Evolutionary conservation across 179 eudicot species (phyloP).

Genomic region (Actinidia arguta): DNA sequence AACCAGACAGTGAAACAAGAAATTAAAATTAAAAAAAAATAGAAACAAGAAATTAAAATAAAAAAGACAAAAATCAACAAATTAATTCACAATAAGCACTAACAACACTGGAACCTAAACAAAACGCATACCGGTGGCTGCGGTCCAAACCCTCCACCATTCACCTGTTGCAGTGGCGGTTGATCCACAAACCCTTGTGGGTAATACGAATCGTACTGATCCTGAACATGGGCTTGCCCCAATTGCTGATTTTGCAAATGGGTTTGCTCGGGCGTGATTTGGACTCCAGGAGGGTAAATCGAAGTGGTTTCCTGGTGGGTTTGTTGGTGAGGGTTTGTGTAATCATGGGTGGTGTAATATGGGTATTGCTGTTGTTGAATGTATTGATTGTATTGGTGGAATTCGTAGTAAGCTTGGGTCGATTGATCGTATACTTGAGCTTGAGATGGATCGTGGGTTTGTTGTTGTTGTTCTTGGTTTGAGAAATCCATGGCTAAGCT

Average conservation of each 20-base stretch:
- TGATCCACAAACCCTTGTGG: slow-evolving; percentile 11
- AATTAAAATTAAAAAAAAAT: not conserved
- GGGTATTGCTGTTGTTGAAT: slow-evolving; percentile 22
- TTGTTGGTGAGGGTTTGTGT: slow-evolving; percentile 12
- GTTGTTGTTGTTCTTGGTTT: slow-evolving; percentile 16
- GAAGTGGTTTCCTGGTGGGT: slow-evolving; percentile 21
- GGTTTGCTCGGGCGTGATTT: slow-evolving; percentile 13
- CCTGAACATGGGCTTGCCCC: not conserved
- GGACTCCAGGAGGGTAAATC: slow-evolving; percentile 35
- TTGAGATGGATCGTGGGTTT: slow-evolving; percentile 18
- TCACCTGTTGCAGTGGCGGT: not conserved
- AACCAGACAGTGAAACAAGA: not conserved
- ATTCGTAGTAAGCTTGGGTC: slow-evolving; percentile 22
- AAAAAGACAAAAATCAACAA: too few species aligned
- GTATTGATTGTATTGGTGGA: slow-evolving; percentile 17
- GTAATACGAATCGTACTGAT: slow-evolving; percentile 20
- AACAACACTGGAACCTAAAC: not conserved
- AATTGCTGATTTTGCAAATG: too few species aligned
- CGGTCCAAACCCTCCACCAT: slow-evolving; percentile 20
- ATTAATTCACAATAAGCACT: not conserved
- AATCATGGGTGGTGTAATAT: slow-evolving; percentile 23
- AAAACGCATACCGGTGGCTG: slow-evolving; percentile 5
- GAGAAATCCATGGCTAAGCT: slow-evolving; percentile 21
- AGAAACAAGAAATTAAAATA: too few species aligned
- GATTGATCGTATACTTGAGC: slow-evolving; percentile 25